phyloP scores from a whole-genome alignment of 2,329 filamentous ascomycete species.

The Thelonectria rubi region DNA sequence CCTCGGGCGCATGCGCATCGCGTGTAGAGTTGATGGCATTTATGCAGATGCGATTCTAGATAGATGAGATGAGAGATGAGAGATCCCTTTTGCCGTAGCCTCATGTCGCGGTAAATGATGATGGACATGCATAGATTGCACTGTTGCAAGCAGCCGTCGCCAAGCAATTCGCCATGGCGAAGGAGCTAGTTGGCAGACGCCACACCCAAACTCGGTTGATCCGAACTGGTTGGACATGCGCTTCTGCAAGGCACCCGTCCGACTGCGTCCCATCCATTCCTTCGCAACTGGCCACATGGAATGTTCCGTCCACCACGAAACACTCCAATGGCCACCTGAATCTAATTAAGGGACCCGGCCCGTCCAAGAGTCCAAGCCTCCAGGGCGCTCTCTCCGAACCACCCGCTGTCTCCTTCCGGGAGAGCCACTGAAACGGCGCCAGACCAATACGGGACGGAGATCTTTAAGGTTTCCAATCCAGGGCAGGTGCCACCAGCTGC shows the following conservation, averaged over 20 bases:
- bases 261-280: neutral
- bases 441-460: slow-evolving; percentile 21
- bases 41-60: neutral
- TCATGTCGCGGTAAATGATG: neutral
- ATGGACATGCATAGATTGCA: neutral
- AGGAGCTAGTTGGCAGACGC: neutral
- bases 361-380: neutral
- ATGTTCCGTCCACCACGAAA: neutral
- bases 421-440: slow-evolving; percentile 37
- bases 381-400: slow-evolving; percentile 21
- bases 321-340: neutral
- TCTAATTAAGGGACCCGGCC: slow-evolving; percentile 13
- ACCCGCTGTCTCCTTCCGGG: slow-evolving; percentile 29
- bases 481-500: neutral
- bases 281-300: neutral
- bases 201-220: neutral
- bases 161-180: neutral
- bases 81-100: too few species aligned
- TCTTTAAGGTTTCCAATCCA: neutral
- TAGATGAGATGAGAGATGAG: neutral
- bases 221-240: slow-evolving; percentile 2
- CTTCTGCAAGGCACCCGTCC: slow-evolving; percentile 13
- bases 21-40: neutral
- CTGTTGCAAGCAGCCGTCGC: neutral
- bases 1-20: neutral